Base-by-base conservation (phyloP, 2,329 filamentous ascomycete species). In the Aspergillus pseudoglaucus region DNA sequence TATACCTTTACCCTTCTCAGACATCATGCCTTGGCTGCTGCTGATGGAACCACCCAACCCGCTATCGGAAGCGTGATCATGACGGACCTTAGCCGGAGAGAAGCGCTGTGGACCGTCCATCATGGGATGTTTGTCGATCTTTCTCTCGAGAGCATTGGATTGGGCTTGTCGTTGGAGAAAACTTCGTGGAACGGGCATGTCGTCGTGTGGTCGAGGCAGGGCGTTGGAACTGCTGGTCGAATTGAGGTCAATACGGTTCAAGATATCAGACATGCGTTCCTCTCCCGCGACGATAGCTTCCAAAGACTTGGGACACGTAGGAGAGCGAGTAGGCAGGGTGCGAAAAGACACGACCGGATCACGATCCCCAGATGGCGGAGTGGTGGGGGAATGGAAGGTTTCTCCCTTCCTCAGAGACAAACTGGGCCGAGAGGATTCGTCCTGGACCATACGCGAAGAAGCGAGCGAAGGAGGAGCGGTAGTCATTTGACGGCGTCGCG, bases 21-120 rank as follows among this genome's bases (percentile, higher is more conserved):
- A 75, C 12, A 60, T 58, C 25, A 62, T 53, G 47, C 72, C 74
- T 47, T 71, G 68, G 30, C 73, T 77, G 42, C 81, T 86, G 51
- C 76, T 80, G 60, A 95, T 77, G 38, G 90, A 95, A 39, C 88
- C 87, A 45, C 90, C 90, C 54, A 96, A 76, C 46, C 89, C 90
- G 66, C 90, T 95, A 72, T 96, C 90, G 14, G 88, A 93, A 50
- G 81, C 80, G 70, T 90, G 85, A 61, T 83, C 80, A 62, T 83
- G 78, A 78, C 66, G 37, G 17, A 27, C 23, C 41, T 53, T 77
- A 69, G 52, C 75, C 75, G 50, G 75, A 70, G 20, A 12, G 27
- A 65, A 76, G 75, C 51, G 62, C 61, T 54, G 75, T 57, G 45
- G 47, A 30, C 45, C 61, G 4, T 30, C 10, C 10, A 30, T 30